Percentiles rank a stretch among this genome's conserved stretches.
These are phyloP conservation scores for Picea sitchensis DNA, from an alignment of 75 land plant genomes.

Conservation along the genomic window DNA sequence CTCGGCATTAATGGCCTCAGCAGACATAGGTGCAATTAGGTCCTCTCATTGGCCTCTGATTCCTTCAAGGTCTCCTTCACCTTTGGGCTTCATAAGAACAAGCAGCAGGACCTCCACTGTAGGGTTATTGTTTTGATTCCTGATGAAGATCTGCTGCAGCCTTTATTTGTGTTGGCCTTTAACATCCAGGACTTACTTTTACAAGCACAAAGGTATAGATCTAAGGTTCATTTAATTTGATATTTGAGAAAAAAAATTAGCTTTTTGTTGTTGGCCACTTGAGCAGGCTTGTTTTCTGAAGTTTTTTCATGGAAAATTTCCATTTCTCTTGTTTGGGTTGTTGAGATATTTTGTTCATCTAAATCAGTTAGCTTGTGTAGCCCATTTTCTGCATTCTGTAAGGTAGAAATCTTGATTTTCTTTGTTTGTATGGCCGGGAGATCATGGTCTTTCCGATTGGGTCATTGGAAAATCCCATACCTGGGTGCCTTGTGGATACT, in stretches of 20 bases:
- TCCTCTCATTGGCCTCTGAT: slow-evolving; percentile 23
- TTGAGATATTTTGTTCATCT: neutral
- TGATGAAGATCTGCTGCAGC: too few relatives aligned
- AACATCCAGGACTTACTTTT: too few relatives aligned
- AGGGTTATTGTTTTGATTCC: neutral
- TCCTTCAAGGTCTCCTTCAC: slow-evolving; percentile 31
- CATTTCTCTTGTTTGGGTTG: neutral
- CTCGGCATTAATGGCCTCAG: slow-evolving; percentile 10
- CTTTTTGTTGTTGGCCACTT: neutral
- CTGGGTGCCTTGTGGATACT: too few relatives aligned
- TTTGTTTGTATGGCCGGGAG: too few relatives aligned
- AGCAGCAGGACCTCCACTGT: slow-evolving; percentile 48
- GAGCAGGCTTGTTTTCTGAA: neutral
- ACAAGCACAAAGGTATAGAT: too few relatives aligned
- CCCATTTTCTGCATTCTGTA: too few relatives aligned
- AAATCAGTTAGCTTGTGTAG: too few relatives aligned
- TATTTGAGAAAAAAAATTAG: neutral
- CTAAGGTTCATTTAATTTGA: too few relatives aligned
- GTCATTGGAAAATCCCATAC: too few relatives aligned
- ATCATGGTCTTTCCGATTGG: too few relatives aligned
- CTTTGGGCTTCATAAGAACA: slow-evolving; percentile 35
- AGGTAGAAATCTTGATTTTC: too few relatives aligned
- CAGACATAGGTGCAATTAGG: neutral
- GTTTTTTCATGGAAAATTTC: neutral
- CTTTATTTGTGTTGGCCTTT: too few relatives aligned